Evolutionary conservation across 2,329 filamentous ascomycete species (phyloP), one percentile per base, ranked within the genome.

Genomic region (Myotisia sp.): DNA sequence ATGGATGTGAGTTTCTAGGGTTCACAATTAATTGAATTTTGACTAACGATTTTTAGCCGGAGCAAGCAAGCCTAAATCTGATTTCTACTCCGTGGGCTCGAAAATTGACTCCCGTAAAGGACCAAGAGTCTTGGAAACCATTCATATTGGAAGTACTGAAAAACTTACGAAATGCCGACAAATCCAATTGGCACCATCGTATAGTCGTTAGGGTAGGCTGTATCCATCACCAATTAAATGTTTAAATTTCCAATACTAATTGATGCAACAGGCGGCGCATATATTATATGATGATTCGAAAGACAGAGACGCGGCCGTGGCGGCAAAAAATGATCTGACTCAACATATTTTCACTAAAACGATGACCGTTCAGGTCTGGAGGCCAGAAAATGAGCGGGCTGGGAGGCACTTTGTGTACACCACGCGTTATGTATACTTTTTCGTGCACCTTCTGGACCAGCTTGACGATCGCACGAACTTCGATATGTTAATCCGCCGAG

Each of bases 351-450:
- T 93, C 45, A 92, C 86, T 24, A 93, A 93, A 60, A 92, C 84
- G 0, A 92, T 92, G 78, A 78, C 81, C 1, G 76, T 93, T 54
- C 87, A 92, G 50, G 84, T 94, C 3, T 94, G 86, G 86, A 87
- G 86, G 46, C 90, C 86, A 23, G 86, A 93, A 44, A 76, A 81
- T 29, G 86, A 94, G 53, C 66, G 77, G 14, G 67, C 84, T 0
- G 86, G 86, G 0, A 73, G 86, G 12, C 86, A 94, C 53, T 90
- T 92, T 49, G 84, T 93, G 23, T 94, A 90, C 53, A 93, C 84
- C 0, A 76, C 82, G 31, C 76, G 80, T 42, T 94, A 94, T 49
- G 79, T 84, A 1, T 74, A 76, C 12, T 90, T 90, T 50, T 83
- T 92, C 55, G 74, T 83, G 8, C 67, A 71, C 36, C 64, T 93